Percentiles rank a stretch among this genome's conserved stretches.
Evolutionary conservation across 805 yeast species (phyloP).

Genomic region (Helenozyma rhizophorensis): DNA sequence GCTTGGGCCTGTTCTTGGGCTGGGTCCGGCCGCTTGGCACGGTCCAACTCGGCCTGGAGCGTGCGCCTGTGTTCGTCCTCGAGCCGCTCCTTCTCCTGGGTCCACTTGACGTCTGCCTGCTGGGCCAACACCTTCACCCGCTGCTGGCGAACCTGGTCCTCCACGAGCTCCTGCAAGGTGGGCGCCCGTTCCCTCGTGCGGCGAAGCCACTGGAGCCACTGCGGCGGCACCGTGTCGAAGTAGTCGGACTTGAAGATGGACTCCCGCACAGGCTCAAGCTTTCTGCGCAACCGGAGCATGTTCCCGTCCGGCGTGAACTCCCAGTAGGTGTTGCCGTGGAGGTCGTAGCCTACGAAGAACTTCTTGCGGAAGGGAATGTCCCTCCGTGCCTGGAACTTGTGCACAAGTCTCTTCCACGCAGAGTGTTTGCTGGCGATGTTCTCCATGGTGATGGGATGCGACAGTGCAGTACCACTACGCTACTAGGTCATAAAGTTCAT

Average conservation of each 20-base stretch:
- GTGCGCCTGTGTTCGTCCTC: constrained; percentile 30
- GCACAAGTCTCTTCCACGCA: constrained; percentile 44
- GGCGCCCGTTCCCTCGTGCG: constrained; percentile 60
- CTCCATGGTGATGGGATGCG: constrained; percentile 35
- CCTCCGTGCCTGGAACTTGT: constrained; percentile 57
- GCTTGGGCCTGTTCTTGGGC: constrained; percentile 6
- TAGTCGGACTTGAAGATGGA: constrained; percentile 53
- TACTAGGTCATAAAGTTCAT: too few relatives aligned
- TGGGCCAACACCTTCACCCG: constrained; percentile 47
- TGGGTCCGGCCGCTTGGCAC: constrained; percentile 11
- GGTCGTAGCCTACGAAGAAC: constrained; percentile 72
- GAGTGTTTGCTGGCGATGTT: constrained; percentile 47
- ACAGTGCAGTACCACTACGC: too few relatives aligned
- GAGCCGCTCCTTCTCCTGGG: constrained; percentile 29
- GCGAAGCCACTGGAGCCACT: constrained; percentile 81
- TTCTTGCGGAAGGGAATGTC: constrained; percentile 64
- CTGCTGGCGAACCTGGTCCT: constrained; percentile 54
- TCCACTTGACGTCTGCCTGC: constrained; percentile 43
- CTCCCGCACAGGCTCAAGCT: constrained; percentile 52
- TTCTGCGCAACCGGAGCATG: constrained; percentile 54
- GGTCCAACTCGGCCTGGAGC: constrained; percentile 28
- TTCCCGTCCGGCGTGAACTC: constrained; percentile 59
- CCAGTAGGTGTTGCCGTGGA: constrained; percentile 86
- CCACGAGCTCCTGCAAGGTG: constrained; percentile 53
- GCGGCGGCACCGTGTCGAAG: constrained; percentile 56